These are phyloP conservation scores for Hortaea werneckii DNA, from an alignment of 2,329 filamentous ascomycete genomes.

Conservation along the genomic window DNA sequence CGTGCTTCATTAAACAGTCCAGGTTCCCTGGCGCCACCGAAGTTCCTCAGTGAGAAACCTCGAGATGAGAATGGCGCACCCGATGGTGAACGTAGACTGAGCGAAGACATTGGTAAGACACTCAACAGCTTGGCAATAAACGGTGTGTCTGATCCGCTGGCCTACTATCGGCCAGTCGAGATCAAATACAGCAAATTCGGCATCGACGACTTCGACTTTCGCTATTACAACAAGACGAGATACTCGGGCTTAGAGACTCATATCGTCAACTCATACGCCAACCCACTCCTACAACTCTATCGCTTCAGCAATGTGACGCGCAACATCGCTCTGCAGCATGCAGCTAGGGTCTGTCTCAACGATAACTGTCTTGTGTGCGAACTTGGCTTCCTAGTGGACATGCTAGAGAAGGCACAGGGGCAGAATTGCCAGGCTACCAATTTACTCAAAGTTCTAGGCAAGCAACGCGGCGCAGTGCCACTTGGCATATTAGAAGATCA, in stretches of 20 bases:
- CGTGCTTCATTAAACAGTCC: conserved; percentile 46
- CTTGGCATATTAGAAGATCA: conserved; percentile 81
- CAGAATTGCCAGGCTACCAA: conserved; percentile 96
- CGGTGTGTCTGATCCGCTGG: conserved; percentile 67
- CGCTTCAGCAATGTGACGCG: conserved; percentile 81
- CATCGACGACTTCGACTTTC: conserved; percentile 98
- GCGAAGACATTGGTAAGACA: conserved; percentile 52
- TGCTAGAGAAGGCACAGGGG: conserved; percentile 91
- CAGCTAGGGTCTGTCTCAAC: conserved; percentile 70
- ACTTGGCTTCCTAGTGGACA: conserved; percentile 90
- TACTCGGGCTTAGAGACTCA: conserved; percentile 93
- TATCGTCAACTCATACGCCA: conserved; percentile 93
- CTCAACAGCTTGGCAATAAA: conserved; percentile 61
- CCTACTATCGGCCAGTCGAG: conserved; percentile 86
- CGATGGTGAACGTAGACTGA: conserved; percentile 33
- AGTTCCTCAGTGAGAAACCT: conserved; percentile 89
- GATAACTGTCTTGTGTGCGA: conserved; percentile 87
- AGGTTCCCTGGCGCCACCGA: conserved; percentile 64
- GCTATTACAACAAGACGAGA: conserved; percentile 86
- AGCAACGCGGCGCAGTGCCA: conserved; percentile 65
- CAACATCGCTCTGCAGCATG: conserved; percentile 81
- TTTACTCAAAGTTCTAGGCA: conserved; percentile 78
- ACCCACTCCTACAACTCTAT: conserved; percentile 80
- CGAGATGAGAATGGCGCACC: conserved; percentile 42
- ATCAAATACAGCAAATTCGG: conserved; percentile 99